A percentile compares a stretch with the other conserved stretches of the same genome.
phyloP scores from a whole-genome alignment of 176 grass and related monocot species.

The Guadua angustifolia region DNA sequence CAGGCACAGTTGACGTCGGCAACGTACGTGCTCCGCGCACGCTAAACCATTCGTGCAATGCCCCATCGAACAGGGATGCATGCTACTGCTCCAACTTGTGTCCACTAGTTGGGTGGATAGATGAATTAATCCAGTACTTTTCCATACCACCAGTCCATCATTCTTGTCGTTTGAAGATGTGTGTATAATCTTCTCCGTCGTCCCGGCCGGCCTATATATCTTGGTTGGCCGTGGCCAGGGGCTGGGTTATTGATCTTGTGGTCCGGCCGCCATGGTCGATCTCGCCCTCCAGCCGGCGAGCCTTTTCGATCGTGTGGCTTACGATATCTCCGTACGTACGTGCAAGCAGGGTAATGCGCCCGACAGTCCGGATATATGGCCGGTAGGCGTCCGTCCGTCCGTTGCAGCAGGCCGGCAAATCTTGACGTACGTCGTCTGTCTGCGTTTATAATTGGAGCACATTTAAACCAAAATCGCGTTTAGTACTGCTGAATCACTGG shows the following conservation, averaged over 20 bases:
- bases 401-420: background rate
- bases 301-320: background rate
- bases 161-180: background rate
- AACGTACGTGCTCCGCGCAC: no score
- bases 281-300: background rate
- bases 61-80: background rate
- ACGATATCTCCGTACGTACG: background rate
- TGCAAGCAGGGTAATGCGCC: background rate
- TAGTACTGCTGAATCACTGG: no score
- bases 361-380: background rate
- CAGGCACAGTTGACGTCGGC: no score
- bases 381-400: background rate
- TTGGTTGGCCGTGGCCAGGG: no score
- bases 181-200: no score
- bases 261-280: background rate
- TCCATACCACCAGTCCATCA: background rate
- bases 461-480: background rate
- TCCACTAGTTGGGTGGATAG: no score
- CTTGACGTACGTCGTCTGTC: no score
- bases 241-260: background rate
- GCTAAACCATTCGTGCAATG: background rate
- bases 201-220: no score
- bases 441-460: background rate
- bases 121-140: no score
- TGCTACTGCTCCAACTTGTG: no score